Percentiles rank a stretch among this genome's conserved stretches.
These are phyloP conservation scores for Boletus pseudopeckii DNA, from an alignment of 768 basidiomycete species.

Conservation along the genomic window DNA sequence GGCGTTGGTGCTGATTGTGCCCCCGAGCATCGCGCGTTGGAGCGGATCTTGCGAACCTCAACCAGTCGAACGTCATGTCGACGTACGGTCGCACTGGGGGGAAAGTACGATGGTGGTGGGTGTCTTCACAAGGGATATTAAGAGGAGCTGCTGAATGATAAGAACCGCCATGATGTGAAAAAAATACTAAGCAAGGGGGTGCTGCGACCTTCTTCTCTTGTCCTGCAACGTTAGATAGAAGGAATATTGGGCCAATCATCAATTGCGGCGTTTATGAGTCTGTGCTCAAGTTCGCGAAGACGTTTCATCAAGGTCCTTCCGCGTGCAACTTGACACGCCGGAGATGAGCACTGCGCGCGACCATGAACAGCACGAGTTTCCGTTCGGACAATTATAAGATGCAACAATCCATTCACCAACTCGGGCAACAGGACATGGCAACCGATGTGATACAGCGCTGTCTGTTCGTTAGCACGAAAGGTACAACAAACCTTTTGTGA, in stretches of 20 bases:
- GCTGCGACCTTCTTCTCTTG: constrained; percentile 26
- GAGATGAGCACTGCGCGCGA: constrained; percentile 23
- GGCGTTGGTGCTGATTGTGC: constrained; percentile 14
- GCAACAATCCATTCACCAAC: constrained; percentile 21
- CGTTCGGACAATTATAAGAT: constrained; percentile 9
- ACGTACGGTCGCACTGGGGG: constrained; percentile 9
- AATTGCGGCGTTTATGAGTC: constrained; percentile 25
- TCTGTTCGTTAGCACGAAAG: constrained; percentile 24
- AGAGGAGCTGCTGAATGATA: constrained; percentile 27
- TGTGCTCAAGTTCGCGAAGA: constrained; percentile 28
- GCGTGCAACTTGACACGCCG: constrained; percentile 20
- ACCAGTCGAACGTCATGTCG: constrained; percentile 28
- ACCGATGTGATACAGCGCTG: constrained; percentile 19
- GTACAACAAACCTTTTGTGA: constrained; percentile 29
- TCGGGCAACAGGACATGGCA: constrained; percentile 19
- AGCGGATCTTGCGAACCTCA: constrained; percentile 20
- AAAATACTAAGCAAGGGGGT: constrained; percentile 24
- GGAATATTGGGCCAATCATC: constrained; percentile 22
- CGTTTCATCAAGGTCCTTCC: constrained; percentile 26
- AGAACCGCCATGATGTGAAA: constrained; percentile 25
- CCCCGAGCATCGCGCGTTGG: constrained; percentile 17
- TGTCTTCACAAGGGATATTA: constrained; percentile 25
- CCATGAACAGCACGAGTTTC: constrained; percentile 19
- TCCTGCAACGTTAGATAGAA: constrained; percentile 30
- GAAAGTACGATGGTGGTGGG: constrained; percentile 7